Evolutionary conservation across 2,329 filamentous ascomycete species (phyloP).

Genomic region (Fusarium ambrosium): DNA sequence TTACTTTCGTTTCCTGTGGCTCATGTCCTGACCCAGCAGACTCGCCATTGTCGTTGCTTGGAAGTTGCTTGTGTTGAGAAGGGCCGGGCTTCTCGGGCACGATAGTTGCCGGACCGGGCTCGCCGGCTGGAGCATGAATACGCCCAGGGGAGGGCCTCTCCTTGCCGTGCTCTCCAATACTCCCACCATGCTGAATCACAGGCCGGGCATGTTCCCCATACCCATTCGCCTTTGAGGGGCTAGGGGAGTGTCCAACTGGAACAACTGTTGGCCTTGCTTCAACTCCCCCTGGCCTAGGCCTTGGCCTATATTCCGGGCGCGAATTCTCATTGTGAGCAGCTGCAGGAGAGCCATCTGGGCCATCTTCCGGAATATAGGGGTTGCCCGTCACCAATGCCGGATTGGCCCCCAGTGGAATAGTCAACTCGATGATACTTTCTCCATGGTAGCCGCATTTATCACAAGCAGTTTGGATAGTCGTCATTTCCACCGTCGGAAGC

Average conservation of each 20-base stretch:
- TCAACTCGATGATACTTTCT: constrained; percentile 15
- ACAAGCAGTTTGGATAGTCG: constrained; percentile 13
- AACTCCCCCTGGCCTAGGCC: not conserved
- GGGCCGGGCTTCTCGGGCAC: not conserved
- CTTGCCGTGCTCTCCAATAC: not conserved
- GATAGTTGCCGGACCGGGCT: not conserved
- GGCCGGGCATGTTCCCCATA: not conserved
- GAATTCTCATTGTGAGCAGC: not conserved
- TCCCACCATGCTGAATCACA: not conserved
- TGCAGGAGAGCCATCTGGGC: not conserved
- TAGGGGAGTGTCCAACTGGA: not conserved
- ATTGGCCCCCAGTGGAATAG: constrained; percentile 12
- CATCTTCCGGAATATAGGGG: not conserved
- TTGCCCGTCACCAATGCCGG: not conserved
- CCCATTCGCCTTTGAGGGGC: not conserved
- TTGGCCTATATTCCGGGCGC: not conserved
- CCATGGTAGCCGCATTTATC: constrained; percentile 23
- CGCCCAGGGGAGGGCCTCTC: not conserved
- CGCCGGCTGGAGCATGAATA: not conserved
- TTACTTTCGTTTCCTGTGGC: not conserved
- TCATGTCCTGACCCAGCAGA: not conserved
- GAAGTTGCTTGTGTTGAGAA: not conserved
- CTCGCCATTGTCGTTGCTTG: not conserved
- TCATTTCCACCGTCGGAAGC: constrained; percentile 21
- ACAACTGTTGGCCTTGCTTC: not conserved